These are phyloP conservation scores for Tephrocybe sp. DNA, from an alignment of 768 basidiomycete species.

Conservation along the genomic window DNA sequence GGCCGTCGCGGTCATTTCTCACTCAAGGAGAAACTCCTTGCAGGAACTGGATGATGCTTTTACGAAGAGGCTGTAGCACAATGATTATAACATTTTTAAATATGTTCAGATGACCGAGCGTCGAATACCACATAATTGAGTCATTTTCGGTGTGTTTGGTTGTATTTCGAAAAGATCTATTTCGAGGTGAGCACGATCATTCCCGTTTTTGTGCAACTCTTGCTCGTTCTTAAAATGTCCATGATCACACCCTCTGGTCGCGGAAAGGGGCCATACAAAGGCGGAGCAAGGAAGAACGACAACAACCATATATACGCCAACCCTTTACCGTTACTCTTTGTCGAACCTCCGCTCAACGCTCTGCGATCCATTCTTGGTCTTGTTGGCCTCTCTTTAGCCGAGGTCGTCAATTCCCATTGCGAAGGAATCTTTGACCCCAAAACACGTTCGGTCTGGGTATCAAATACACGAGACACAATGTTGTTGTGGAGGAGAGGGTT, in stretches of 20 bases:
- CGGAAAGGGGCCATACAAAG: constrained; percentile 45
- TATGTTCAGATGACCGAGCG: too few relatives aligned
- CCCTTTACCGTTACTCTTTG: constrained; percentile 64
- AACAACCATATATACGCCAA: constrained; percentile 69
- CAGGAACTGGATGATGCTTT: neutral
- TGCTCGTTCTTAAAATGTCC: constrained; percentile 6
- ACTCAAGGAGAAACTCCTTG: neutral
- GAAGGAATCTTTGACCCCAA: constrained; percentile 74
- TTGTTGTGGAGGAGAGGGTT: constrained; percentile 89
- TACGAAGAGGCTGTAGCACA: neutral
- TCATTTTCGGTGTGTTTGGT: neutral
- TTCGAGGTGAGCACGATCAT: too few relatives aligned
- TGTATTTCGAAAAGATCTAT: neutral
- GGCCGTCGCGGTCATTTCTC: neutral
- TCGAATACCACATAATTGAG: too few relatives aligned
- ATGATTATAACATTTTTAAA: too few relatives aligned
- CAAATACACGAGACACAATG: constrained; percentile 57
- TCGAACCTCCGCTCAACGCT: constrained; percentile 40
- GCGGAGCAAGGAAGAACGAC: constrained; percentile 54
- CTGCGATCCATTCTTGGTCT: constrained; percentile 48
- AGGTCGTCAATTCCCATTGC: constrained; percentile 70
- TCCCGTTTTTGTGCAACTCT: too few relatives aligned
- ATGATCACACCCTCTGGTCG: constrained; percentile 33
- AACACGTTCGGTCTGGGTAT: constrained; percentile 90
- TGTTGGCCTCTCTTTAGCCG: constrained; percentile 58